Conservation (phyloP, 2,329 filamentous ascomycete genomes). For the Leptodontidium sp. region DNA sequence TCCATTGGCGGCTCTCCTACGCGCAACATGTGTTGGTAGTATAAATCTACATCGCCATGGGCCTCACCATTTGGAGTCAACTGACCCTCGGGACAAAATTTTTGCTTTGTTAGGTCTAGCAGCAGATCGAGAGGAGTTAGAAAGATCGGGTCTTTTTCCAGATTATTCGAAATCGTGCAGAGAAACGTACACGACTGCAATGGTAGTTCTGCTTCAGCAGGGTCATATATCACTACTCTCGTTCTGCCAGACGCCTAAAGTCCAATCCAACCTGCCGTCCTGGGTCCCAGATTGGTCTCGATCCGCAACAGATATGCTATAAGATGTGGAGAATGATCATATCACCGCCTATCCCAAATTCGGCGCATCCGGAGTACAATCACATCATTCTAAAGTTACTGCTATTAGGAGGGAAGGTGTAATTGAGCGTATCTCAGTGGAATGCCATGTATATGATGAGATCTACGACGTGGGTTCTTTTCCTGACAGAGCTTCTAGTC, state of each 20-base stretch:
- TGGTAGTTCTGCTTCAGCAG: neutral
- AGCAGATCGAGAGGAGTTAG: slow-evolving; percentile 14
- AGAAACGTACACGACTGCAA: neutral
- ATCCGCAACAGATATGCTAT: neutral
- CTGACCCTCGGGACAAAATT: slow-evolving; percentile 7
- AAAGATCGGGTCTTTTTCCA: slow-evolving; percentile 9
- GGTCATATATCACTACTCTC: neutral
- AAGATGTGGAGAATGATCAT: neutral
- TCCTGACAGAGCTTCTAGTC: neutral
- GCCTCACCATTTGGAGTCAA: neutral
- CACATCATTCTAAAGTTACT: neutral
- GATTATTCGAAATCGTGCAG: slow-evolving; percentile 6
- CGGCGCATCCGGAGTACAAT: neutral
- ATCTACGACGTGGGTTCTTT: neutral
- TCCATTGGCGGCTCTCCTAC: neutral
- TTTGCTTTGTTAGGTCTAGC: slow-evolving; percentile 6
- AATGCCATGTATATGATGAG: neutral
- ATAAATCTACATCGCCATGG: slow-evolving; percentile 1
- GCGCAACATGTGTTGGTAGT: neutral
- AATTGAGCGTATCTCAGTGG: neutral
- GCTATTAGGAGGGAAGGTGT: neutral
- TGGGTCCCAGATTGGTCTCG: neutral
- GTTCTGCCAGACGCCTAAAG: neutral
- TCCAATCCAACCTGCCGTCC: neutral
- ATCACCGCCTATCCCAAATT: neutral